phyloP scores from a whole-genome alignment of 257 asterid genomes.

The Plantago major region DNA sequence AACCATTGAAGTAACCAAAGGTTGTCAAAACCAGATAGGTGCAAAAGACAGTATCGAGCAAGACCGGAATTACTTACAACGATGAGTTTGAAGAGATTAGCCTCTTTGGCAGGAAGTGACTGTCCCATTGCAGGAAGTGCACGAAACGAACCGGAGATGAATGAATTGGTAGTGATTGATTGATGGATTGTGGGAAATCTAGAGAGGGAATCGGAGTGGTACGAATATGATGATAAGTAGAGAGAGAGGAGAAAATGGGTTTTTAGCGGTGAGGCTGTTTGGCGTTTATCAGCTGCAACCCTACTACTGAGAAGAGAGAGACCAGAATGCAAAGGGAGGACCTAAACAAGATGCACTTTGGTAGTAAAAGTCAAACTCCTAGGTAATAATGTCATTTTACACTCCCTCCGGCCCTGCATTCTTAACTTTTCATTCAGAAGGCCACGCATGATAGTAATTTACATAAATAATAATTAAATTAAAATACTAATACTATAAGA shows the following conservation, averaged over 20 bases:
- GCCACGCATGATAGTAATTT: no score
- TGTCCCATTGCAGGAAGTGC: conserved; percentile 73
- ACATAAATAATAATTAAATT: no score
- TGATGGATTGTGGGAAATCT: conserved; percentile 11
- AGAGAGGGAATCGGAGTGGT: conserved; percentile 18
- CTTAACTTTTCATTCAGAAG: no score
- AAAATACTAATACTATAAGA: no score
- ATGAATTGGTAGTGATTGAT: not conserved
- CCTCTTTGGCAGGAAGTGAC: conserved; percentile 96
- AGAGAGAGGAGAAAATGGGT: no score
- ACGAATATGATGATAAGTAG: no score
- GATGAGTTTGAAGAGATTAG: conserved; percentile 96
- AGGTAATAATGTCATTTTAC: no score
- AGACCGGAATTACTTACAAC: conserved; percentile 50
- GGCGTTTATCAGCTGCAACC: conserved; percentile 93
- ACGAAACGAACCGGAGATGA: conserved; percentile 16
- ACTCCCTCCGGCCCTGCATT: no score
- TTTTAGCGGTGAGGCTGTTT: conserved; percentile 35
- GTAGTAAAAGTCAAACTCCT: not conserved
- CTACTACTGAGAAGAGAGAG: conserved; percentile 31
- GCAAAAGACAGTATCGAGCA: no score
- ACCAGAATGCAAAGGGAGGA: not conserved
- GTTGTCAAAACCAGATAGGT: no score
- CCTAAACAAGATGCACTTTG: not conserved
- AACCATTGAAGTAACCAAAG: no score